Conservation (phyloP, 2,329 filamentous ascomycete species). For the Arthrobotrys sinensis region DNA sequence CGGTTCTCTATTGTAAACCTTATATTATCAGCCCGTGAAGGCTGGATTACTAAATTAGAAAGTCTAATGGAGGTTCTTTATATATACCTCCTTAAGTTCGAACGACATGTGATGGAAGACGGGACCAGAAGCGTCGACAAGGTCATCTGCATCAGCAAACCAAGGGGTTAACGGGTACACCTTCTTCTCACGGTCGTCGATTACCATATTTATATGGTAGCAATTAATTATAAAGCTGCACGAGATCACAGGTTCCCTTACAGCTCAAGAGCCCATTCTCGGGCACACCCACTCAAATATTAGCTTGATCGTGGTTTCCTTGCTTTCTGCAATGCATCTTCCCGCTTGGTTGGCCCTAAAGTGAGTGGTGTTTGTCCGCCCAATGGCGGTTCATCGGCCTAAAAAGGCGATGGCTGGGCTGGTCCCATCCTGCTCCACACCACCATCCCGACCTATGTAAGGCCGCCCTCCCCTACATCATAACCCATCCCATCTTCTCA, state of each 20-base stretch:
- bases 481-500: constrained; percentile 13
- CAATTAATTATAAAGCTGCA: neutral
- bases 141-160: neutral
- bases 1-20: too few species aligned
- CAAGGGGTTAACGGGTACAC: neutral
- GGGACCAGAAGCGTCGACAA: neutral
- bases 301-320: neutral
- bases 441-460: constrained; percentile 12
- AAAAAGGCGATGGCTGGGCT: constrained; percentile 59
- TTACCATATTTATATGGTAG: neutral
- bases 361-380: constrained; percentile 7
- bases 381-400: constrained; percentile 23
- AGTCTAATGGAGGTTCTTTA: too few species aligned
- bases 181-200: constrained; percentile 4
- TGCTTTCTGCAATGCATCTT: constrained; percentile 14
- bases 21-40: too few species aligned
- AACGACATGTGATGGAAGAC: neutral
- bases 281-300: neutral
- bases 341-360: constrained; percentile 23
- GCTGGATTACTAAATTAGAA: too few species aligned
- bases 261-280: neutral
- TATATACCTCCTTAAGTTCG: neutral
- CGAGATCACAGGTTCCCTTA: constrained; percentile 14
- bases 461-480: constrained; percentile 13
- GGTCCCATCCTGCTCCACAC: constrained; percentile 1